Evolutionary conservation across 176 grass and related monocot genomes (phyloP), one percentile per base, ranked within the genome.

Genomic region (Oryza punctata): DNA sequence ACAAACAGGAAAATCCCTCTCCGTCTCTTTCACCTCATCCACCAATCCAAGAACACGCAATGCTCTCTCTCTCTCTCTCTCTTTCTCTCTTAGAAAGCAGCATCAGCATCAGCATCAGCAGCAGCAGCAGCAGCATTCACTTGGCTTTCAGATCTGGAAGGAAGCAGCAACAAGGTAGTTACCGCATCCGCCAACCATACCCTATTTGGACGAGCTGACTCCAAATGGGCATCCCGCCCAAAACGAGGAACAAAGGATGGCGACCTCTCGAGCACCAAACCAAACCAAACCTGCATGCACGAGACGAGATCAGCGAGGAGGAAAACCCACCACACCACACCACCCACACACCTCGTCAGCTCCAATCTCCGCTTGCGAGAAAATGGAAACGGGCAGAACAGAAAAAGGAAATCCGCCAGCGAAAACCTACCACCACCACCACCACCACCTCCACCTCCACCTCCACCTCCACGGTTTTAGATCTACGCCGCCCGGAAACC

Each of bases 111-210:
- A 60, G 0, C 74, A 9, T 61, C n/a, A 35, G 33, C 5, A 35
- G 33, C 33, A 35, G 33, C 33, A 80, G 71, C 19, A 19, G 64
- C 77, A 60, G 0, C 74, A 9, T 61, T 24, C 57, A 11, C 63
- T 44, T 43, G 75, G 52, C 21, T 69, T 63, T 45, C 67, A 86
- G 88, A 90, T 90, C 79, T 69, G 68, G 79, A 49, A 15, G n/a
- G 82, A 77, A 15, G 57, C 63, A 18, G 43, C 13, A 24, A 54
- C 45, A 83, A 60, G 33, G 33, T 5, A 35, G 19, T 69, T 74
- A 73, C 88, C 18, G 60, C 71, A 40, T 43, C 87, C 21, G 82
- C 18, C 77, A 72, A 12, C 30, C 65, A 61, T 67, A 10, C 78
- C 78, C 26, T 57, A 86, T 86, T 82, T 40, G 65, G 79, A 25